These are phyloP conservation scores for Dendrobium catenatum DNA, from an alignment of 106 monocot genomes.

Conservation along the genomic window DNA sequence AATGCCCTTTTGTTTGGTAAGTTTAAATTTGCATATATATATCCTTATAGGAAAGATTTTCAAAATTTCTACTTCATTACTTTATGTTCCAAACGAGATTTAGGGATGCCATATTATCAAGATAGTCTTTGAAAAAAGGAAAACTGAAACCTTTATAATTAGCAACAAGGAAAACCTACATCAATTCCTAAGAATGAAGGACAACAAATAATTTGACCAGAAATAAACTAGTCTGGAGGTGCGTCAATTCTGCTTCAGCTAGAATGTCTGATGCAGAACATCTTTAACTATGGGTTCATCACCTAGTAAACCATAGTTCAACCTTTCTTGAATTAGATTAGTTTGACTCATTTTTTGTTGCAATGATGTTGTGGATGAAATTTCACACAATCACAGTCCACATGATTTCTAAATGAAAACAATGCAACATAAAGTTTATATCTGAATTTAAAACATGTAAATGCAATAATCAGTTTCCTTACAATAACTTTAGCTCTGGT, in stretches of 20 bases:
- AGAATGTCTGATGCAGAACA: neutral
- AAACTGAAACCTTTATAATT: neutral
- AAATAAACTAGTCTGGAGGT: neutral
- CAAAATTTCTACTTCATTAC: neutral
- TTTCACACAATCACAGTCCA: neutral
- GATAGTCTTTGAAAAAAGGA: neutral
- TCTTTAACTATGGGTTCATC: neutral
- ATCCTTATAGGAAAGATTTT: neutral
- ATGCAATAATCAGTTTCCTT: constrained; percentile 17
- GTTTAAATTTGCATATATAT: neutral
- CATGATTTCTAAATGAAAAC: neutral
- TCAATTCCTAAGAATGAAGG: neutral
- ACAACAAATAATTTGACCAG: neutral
- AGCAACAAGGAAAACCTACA: neutral
- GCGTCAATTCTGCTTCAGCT: neutral
- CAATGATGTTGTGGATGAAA: neutral
- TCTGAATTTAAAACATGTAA: neutral
- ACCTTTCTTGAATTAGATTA: neutral
- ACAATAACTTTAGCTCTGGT: constrained; percentile 85
- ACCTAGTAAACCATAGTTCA: neutral
- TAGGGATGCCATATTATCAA: neutral
- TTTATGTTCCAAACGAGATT: neutral
- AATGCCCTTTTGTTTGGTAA: neutral
- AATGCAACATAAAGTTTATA: neutral
- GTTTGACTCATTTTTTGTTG: neutral